Conservation (phyloP, 2,329 filamentous ascomycete genomes). For the Cordyceps javanica region DNA sequence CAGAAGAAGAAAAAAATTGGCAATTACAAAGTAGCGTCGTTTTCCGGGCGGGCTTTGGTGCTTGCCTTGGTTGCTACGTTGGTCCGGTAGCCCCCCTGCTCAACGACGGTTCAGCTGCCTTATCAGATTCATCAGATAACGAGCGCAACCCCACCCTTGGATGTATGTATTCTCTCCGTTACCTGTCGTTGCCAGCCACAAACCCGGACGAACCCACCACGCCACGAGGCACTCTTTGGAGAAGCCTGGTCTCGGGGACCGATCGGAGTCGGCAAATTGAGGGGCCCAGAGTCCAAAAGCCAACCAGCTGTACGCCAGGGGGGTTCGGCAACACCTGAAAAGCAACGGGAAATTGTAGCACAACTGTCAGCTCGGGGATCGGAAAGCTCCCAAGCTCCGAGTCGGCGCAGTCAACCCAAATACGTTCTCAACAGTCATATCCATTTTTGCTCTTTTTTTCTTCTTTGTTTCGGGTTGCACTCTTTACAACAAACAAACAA, state of each 20-base stretch:
- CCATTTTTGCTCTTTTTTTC: no score
- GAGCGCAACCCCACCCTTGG: neutral
- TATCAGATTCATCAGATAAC: constrained; percentile 15
- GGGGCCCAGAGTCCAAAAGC: neutral
- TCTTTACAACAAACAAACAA: neutral
- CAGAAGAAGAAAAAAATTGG: neutral
- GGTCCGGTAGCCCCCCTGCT: neutral
- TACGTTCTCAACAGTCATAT: neutral
- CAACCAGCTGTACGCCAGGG: neutral
- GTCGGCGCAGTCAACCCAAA: neutral
- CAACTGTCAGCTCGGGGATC: neutral
- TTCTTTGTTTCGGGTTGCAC: neutral
- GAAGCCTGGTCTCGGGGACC: neutral
- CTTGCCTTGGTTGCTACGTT: no score
- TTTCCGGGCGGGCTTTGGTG: no score
- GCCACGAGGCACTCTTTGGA: neutral
- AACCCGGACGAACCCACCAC: neutral
- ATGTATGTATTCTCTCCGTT: no score
- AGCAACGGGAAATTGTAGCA: neutral
- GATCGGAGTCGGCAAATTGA: constrained; percentile 12
- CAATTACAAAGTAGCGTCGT: neutral
- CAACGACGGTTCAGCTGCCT: neutral
- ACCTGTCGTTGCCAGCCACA: neutral
- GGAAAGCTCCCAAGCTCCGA: neutral
- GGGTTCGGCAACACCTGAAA: neutral